Evolutionary conservation across 768 basidiomycete species (phyloP).

Genomic region (Calvatia gigantea): DNA sequence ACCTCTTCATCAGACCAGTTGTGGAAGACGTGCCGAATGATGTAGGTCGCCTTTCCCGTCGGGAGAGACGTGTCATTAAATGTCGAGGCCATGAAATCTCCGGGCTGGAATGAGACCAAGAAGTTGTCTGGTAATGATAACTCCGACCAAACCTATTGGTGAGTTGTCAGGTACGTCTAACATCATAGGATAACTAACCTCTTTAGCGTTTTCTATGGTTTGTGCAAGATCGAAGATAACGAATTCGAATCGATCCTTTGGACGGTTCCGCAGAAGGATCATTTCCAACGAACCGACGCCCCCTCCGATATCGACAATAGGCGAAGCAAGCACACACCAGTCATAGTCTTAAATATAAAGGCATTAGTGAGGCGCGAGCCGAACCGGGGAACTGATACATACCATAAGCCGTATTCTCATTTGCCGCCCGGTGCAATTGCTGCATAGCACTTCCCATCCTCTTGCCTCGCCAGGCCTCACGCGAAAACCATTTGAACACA

Average conservation of each 20-base stretch:
- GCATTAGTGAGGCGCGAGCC: neutral
- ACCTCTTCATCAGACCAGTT: constrained; percentile 5
- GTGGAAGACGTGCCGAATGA: constrained; percentile 8
- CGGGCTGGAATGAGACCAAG: neutral
- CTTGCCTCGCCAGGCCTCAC: constrained; percentile 5
- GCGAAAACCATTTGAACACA: constrained; percentile 1
- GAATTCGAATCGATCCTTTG: neutral
- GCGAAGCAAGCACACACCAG: neutral
- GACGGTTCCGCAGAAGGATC: neutral
- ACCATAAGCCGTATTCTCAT: neutral
- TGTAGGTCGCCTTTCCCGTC: constrained; percentile 2
- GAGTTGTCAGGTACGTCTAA: neutral
- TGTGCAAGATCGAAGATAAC: neutral
- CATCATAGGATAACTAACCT: neutral
- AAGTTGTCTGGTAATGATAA: neutral
- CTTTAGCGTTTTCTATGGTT: neutral
- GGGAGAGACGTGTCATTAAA: neutral
- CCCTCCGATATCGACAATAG: constrained; percentile 6
- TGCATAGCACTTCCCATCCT: constrained; percentile 6
- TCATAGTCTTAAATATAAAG: neutral
- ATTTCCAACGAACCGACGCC: constrained; percentile 5
- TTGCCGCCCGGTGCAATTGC: constrained; percentile 1
- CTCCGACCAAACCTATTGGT: neutral
- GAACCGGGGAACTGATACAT: neutral
- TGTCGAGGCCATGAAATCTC: neutral